Base-by-base conservation (phyloP, 208 protist species). In the Leishmania amazonensis region DNA sequence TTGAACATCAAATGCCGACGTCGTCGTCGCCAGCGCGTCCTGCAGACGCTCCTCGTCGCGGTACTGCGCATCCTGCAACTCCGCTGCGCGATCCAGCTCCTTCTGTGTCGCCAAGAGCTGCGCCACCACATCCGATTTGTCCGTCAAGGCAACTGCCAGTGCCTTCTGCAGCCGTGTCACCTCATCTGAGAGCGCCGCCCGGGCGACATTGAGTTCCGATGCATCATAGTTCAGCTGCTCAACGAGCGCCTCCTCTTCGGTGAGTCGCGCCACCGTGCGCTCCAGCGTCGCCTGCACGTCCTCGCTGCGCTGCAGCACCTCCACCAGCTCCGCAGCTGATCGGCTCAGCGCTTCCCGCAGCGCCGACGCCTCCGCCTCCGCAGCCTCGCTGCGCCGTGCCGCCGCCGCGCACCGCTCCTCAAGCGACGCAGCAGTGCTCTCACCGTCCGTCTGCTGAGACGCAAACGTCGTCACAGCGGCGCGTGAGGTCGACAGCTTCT, bases 161-260 rank as follows among this genome's bases (percentile, higher is more conserved):
- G 64, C 17, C 19, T 19, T 21, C 8, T 62, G 58, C 74, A 76
- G 24, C 7, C 13, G 73, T 24, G 65, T 76, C 51, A 88, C 35
- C 67, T 83, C 60, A 42, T 78, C 77, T 9, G 35, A 21, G 8
- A 81, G 67, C 15, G 58, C 72, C 1, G 45, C 42, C 28, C 60
- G 31, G 3, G 31, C 76, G 0, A 71, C 62, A 17, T 67, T 53
- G 1, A 67, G 51, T 42, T 79, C 79, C 47, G 68, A 58, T 24
- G 75, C 73, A 38, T 81, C 71, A 45, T 42, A n/a, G 28, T 80
- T 79, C 76, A 87, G 51, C 42, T 79, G 8, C 68, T 84, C 78
- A 31, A 81, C 57, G 0, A 76, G 51, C 6, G 1, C 68, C 57
- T 80, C 78, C 7, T 70, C 1, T 38, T 76, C 74, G 1, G 79